phyloP scores from a whole-genome alignment of 2,329 filamentous ascomycete genomes.

The Xylaria sp. region DNA sequence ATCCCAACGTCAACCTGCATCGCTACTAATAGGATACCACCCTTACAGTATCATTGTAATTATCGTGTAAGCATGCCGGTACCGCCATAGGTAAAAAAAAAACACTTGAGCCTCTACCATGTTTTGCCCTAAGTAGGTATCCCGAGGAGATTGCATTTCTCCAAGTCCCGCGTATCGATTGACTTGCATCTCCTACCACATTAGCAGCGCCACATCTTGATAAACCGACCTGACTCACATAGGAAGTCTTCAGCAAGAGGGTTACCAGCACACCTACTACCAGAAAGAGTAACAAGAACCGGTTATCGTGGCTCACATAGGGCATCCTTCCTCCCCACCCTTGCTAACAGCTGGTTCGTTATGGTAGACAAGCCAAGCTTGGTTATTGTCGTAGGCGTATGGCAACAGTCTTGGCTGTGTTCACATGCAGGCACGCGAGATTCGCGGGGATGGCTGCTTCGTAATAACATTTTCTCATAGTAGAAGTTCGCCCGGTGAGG shows the following conservation, averaged over 20 bases:
- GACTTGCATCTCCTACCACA: not conserved
- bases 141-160: constrained; percentile 4
- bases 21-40: constrained; percentile 15
- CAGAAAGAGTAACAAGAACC: not conserved
- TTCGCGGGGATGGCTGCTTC: constrained; percentile 13
- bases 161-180: constrained; percentile 20
- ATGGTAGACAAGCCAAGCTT: not conserved
- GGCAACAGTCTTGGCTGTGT: constrained; percentile 4
- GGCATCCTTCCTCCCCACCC: constrained; percentile 4
- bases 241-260: constrained; percentile 1
- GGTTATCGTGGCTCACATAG: constrained; percentile 2
- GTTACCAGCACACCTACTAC: not conserved
- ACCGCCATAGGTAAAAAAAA: constrained; percentile 3
- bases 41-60: constrained; percentile 27
- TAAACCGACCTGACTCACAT: constrained; percentile 10
- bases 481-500: constrained; percentile 13
- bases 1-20: constrained; percentile 21
- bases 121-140: not conserved
- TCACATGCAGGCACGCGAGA: constrained; percentile 4
- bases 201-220: constrained; percentile 19
- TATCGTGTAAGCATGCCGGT: constrained; percentile 25
- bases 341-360: constrained; percentile 1
- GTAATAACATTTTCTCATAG: constrained; percentile 24
- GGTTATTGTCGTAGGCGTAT: constrained; percentile 2
- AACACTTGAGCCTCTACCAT: constrained; percentile 5